Conservation (phyloP, 768 basidiomycete species). For the Fomitopsis serialis region DNA sequence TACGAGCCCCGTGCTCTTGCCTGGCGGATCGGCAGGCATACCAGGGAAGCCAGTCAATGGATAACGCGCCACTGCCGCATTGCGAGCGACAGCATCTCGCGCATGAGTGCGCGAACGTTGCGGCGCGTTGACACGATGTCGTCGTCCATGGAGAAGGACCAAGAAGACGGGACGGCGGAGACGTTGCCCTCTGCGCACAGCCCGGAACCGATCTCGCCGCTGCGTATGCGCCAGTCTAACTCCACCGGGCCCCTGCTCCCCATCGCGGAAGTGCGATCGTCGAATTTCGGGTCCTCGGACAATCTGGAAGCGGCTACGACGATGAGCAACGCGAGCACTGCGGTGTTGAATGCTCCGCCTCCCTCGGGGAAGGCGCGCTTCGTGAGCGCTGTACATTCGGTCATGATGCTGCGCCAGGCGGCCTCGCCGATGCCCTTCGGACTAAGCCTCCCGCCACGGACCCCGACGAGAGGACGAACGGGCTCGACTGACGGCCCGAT, state of each 20-base stretch:
- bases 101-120: constrained; percentile 7
- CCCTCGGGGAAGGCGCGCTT: constrained; percentile 32
- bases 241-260: constrained; percentile 13
- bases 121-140: background rate
- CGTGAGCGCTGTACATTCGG: constrained; percentile 38
- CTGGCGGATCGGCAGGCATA: constrained; percentile 7
- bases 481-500: constrained; percentile 21
- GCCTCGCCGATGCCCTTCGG: constrained; percentile 19
- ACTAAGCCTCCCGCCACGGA: constrained; percentile 3
- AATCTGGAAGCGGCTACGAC: constrained; percentile 15
- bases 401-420: constrained; percentile 36
- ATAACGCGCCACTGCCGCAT: constrained; percentile 8
- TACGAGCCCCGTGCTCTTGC: constrained; percentile 18
- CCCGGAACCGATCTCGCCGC: constrained; percentile 17
- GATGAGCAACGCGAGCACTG: constrained; percentile 10
- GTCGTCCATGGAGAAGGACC: background rate
- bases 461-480: constrained; percentile 17
- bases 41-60: constrained; percentile 7
- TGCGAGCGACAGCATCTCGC: constrained; percentile 13
- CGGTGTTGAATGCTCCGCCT: background rate
- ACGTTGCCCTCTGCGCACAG: constrained; percentile 9
- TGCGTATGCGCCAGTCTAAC: constrained; percentile 12
- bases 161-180: background rate
- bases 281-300: constrained; percentile 12
- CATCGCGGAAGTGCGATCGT: constrained; percentile 14